These are phyloP conservation scores for Limnanthes douglasii DNA, from an alignment of 345 rosid species.

Conservation along the genomic window DNA sequence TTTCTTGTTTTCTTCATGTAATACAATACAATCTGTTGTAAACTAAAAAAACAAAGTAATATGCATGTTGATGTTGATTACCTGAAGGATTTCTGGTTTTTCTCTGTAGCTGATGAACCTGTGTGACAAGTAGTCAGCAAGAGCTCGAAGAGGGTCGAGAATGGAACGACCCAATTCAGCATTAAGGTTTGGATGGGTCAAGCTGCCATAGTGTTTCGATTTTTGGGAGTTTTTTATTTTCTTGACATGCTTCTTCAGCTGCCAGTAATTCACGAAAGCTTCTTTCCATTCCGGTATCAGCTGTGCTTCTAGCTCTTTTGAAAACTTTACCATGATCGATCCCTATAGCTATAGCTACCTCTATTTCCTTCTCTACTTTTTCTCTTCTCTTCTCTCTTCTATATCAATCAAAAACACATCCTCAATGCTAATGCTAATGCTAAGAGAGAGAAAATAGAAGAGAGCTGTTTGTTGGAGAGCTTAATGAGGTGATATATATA, in stretches of 20 bases:
- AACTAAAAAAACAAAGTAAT: too few relatives aligned
- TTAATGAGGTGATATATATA: too few relatives aligned
- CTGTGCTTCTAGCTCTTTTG: conserved; percentile 93
- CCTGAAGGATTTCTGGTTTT: conserved; percentile 49
- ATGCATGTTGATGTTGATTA: too few relatives aligned
- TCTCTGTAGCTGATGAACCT: conserved; percentile 9
- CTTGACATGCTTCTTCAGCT: conserved; percentile 74
- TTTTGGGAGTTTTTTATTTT: conserved; percentile 48
- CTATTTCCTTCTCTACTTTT: too few relatives aligned
- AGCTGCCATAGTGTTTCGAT: conserved; percentile 19
- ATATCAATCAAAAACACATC: too few relatives aligned
- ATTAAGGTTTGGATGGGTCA: conserved; percentile 9
- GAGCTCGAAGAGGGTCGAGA: conserved; percentile 32
- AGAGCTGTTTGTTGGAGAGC: too few relatives aligned
- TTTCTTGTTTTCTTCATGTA: too few relatives aligned
- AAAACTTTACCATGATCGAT: conserved; percentile 99
- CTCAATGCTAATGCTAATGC: too few relatives aligned
- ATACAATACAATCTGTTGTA: too few relatives aligned
- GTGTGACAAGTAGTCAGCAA: conserved; percentile 20
- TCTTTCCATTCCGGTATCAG: conserved; percentile 98
- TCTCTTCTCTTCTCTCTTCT: too few relatives aligned
- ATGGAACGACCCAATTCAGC: conserved; percentile 37
- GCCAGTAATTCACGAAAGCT: conserved; percentile 83
- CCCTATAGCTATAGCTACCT: too few relatives aligned
- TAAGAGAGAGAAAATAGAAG: too few relatives aligned